Evolutionary conservation across 2,329 filamentous ascomycete species (phyloP).

Genomic region (Xylariaceae sp.): DNA sequence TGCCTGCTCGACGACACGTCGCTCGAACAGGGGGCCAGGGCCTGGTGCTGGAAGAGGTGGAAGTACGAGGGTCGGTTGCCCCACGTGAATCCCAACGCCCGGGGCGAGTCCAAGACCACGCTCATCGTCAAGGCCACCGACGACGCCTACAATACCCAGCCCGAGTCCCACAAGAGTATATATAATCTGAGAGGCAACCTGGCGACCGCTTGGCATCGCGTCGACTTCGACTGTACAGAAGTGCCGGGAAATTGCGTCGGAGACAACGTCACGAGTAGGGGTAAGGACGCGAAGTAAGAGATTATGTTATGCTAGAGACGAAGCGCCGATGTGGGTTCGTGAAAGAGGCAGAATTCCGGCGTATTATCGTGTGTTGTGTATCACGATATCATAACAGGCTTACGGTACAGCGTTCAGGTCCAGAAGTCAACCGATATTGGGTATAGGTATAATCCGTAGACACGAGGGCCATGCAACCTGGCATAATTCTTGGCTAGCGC

Average conservation of each 20-base stretch:
- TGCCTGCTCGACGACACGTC: constrained; percentile 54
- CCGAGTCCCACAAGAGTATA: constrained; percentile 60
- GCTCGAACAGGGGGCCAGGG: constrained; percentile 45
- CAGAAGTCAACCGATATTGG: too few relatives aligned
- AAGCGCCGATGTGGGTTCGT: too few relatives aligned
- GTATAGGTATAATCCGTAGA: too few relatives aligned
- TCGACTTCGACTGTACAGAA: constrained; percentile 40
- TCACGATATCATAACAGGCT: too few relatives aligned
- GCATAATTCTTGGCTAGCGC: too few relatives aligned
- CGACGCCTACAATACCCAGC: constrained; percentile 68
- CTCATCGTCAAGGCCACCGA: constrained; percentile 69
- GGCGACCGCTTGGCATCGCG: constrained; percentile 68
- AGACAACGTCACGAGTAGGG: not conserved
- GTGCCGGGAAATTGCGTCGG: not conserved
- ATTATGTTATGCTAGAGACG: not conserved
- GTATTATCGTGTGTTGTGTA: not conserved
- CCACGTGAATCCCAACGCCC: constrained; percentile 24
- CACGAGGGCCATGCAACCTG: too few relatives aligned
- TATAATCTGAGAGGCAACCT: constrained; percentile 68
- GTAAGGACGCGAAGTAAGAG: not conserved
- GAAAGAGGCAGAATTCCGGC: not conserved
- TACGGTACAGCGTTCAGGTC: too few relatives aligned
- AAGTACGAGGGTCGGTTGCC: constrained; percentile 55
- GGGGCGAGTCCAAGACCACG: constrained; percentile 47
- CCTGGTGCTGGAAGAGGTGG: constrained; percentile 70